Evolutionary conservation across 2,329 filamentous ascomycete species (phyloP), one percentile per base, ranked within the genome.

Genomic region (Microdochium trichocladiopsis): DNA sequence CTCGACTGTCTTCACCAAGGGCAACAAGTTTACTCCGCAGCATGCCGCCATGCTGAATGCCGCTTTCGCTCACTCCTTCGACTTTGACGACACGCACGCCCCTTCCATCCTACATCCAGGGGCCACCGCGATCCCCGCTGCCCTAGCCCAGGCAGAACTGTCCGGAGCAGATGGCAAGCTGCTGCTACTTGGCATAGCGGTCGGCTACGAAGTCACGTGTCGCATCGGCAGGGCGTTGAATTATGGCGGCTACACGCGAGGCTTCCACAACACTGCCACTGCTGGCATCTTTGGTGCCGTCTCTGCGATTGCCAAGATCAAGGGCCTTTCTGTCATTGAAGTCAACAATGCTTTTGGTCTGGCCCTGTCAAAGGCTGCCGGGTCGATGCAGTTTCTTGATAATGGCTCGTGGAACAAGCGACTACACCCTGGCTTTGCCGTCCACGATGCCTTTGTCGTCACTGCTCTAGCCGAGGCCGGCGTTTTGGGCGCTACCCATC

Each of bases 61-160:
- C 4, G 63, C 70, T 1, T 66, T 73, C 33, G 68, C 67, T 9
- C 72, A 75, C 58, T 69, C 67, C 3, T 61, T 72, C 49, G 72
- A 74, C 56, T 74, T 73, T 56, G 72, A 74, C 57, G 72, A 75
- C 56, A 75, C 72, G 2, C 69, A 72, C 52, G 70, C 70, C 2
- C 57, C 62, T 2, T 70, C 69, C 2, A 69, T 69, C 16, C 58
- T 74, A 16, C 72, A 75, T 55, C 65, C 70, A 1, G 72, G 72
- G 25, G 66, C 70, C 0, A 70, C 70, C 0, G 61, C 69, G 16
- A 69, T 71, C 8, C 64, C 69, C 1, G 69, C 67, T 2, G 66
- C 67, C 8, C 52, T 65, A 6, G 56, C 56, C 6, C 57, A 63
- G 52, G 61, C 57, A 53, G 66, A 68, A 55, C 54, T 65, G 21